phyloP scores from a whole-genome alignment of 2,329 filamentous ascomycete genomes.

The Stenocarpella maydis region DNA sequence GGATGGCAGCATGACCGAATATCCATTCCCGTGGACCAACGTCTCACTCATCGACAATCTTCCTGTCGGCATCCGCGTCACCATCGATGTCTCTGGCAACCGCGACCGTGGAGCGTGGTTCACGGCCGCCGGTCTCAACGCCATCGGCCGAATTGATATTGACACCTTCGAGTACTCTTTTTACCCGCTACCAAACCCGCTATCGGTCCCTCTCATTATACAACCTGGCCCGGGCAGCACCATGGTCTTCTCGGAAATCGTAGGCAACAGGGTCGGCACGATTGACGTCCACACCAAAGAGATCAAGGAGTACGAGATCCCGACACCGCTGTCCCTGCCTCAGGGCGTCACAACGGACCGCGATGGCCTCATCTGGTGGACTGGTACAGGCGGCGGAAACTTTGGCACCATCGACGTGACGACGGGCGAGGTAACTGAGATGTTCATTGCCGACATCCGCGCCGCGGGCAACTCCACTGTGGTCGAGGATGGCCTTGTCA shows the following conservation, averaged over 20 bases:
- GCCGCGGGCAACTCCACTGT: slow-evolving; percentile 18
- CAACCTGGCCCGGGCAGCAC: not conserved
- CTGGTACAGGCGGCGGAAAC: not conserved
- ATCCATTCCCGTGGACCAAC: slow-evolving; percentile 18
- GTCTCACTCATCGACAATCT: not conserved
- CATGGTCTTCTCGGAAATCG: slow-evolving; percentile 22
- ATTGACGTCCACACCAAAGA: slow-evolving; percentile 10
- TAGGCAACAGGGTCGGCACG: slow-evolving; percentile 19
- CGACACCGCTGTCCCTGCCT: slow-evolving; percentile 3
- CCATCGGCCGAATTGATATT: slow-evolving; percentile 6
- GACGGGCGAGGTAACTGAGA: slow-evolving; percentile 18
- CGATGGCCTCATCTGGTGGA: slow-evolving; percentile 21
- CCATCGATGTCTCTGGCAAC: slow-evolving; percentile 2
- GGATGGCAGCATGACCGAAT: slow-evolving; percentile 23
- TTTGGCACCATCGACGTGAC: slow-evolving; percentile 17
- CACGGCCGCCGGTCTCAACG: slow-evolving; percentile 15
- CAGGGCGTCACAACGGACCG: not conserved
- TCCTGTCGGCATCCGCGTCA: slow-evolving; percentile 16
- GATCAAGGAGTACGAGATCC: slow-evolving; percentile 21
- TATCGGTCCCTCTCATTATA: slow-evolving; percentile 10
- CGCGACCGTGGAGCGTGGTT: slow-evolving; percentile 22
- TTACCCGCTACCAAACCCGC: slow-evolving; percentile 11
- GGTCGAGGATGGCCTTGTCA: not conserved
- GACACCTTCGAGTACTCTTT: not conserved
- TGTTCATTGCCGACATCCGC: slow-evolving; percentile 20